These are phyloP conservation scores for Chrysanthemum makinoi DNA, from an alignment of 129 eudicot species.

Conservation along the genomic window DNA sequence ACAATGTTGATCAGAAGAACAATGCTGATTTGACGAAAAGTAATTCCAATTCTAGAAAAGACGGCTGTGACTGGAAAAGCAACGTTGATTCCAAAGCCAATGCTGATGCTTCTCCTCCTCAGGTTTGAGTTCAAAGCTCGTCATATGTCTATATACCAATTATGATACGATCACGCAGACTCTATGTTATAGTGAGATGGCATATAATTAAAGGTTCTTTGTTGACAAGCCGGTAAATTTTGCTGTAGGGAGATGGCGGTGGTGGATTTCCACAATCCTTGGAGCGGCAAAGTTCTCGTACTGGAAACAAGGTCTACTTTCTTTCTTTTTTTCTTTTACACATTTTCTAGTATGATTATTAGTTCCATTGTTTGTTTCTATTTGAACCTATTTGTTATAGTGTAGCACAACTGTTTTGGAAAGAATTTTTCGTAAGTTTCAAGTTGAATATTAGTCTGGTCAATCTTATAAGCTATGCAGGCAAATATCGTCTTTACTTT, in stretches of 20 bases:
- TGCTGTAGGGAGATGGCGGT: constrained; percentile 37
- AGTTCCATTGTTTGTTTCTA: no score
- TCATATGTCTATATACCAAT: constrained; percentile 14
- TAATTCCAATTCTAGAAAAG: constrained; percentile 26
- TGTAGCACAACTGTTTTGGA: background rate
- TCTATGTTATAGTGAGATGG: background rate
- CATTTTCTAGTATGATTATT: background rate
- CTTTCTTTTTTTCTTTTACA: no score
- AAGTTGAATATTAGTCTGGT: constrained; percentile 5
- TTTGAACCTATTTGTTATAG: background rate
- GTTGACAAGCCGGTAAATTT: background rate
- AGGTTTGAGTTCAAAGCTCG: constrained; percentile 27
- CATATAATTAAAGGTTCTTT: background rate
- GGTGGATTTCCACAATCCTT: constrained; percentile 39
- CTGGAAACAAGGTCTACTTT: constrained; percentile 46
- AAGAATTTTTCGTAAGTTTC: constrained; percentile 3
- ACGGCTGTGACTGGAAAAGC: constrained; percentile 14
- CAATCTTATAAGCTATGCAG: background rate
- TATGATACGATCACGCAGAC: background rate
- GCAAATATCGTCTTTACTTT: background rate
- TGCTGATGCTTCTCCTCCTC: constrained; percentile 21
- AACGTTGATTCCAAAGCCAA: constrained; percentile 20
- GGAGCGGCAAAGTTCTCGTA: constrained; percentile 36
- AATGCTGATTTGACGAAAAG: constrained; percentile 28
- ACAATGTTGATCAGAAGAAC: constrained; percentile 6